Percentiles rank a stretch among this genome's conserved stretches.
phyloP scores from a whole-genome alignment of 345 rosid genomes.

The Lepidium sativum region DNA sequence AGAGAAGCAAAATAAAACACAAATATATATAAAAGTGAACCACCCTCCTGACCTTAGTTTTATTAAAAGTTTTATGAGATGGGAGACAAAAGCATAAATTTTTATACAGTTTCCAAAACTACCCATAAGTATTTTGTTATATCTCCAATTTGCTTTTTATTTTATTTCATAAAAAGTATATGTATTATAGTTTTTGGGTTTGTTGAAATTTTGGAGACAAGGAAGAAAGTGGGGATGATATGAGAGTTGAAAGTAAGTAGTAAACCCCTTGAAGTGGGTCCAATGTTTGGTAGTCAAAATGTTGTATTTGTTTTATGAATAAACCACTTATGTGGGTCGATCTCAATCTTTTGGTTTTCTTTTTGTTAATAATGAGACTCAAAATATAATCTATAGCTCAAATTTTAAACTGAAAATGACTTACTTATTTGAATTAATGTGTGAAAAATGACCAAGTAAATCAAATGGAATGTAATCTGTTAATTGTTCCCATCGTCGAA shows the following conservation, averaged over 20 bases:
- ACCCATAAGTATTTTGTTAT: conserved; percentile 10
- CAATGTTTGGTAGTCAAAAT: conserved; percentile 16
- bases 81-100: conserved; percentile 25
- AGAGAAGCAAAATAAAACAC: conserved; percentile 24
- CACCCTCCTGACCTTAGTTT: conserved; percentile 23
- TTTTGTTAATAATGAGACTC: too few relatives aligned
- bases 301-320: not conserved
- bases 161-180: too few relatives aligned
- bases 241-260: not conserved
- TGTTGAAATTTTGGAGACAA: conserved; percentile 21
- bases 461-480: too few relatives aligned
- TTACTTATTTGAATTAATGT: too few relatives aligned
- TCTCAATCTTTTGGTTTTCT: too few relatives aligned
- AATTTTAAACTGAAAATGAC: too few relatives aligned
- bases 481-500: too few relatives aligned
- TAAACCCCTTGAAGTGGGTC: conserved; percentile 21
- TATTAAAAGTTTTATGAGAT: conserved; percentile 23
- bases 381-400: too few relatives aligned
- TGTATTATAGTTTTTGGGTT: not conserved
- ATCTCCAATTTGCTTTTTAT: not conserved
- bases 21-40: conserved; percentile 22
- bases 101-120: conserved; percentile 11
- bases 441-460: too few relatives aligned
- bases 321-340: not conserved
- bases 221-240: not conserved